These are phyloP conservation scores for Starmerella stigmatis DNA, from an alignment of 805 yeast genomes.

Conservation along the genomic window DNA sequence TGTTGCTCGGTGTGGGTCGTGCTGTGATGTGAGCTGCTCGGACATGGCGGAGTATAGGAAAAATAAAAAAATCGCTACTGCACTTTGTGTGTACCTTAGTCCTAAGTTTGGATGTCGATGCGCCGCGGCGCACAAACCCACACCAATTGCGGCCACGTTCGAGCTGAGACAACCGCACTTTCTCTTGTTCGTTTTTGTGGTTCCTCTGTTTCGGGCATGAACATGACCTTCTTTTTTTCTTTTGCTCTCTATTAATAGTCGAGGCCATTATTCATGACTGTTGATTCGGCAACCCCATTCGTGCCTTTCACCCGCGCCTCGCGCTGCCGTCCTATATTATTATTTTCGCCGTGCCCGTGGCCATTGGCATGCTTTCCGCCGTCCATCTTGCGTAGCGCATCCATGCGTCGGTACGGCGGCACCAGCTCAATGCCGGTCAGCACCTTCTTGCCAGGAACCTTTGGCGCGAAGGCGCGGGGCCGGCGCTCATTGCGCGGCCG, in stretches of 20 bases:
- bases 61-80: too few relatives aligned
- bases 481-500: background rate
- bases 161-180: too few relatives aligned
- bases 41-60: background rate
- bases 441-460: constrained; percentile 20
- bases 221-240: background rate
- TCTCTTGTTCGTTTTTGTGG: background rate
- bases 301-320: background rate
- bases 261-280: constrained; percentile 14
- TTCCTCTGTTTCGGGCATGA: background rate
- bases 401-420: constrained; percentile 24
- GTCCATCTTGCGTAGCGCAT: constrained; percentile 5
- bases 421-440: constrained; percentile 20
- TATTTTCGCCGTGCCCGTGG: background rate
- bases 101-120: too few relatives aligned
- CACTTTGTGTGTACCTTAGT: constrained; percentile 1
- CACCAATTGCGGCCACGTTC: too few relatives aligned
- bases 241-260: constrained; percentile 7
- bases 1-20: constrained; percentile 38
- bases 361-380: background rate
- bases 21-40: constrained; percentile 12
- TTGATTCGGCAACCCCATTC: background rate
- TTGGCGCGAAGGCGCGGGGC: constrained; percentile 23
- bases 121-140: too few relatives aligned
- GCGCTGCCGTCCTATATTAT: too few relatives aligned